These are phyloP conservation scores for Diplocarpon mali DNA, from an alignment of 2,329 filamentous ascomycete species.

Conservation along the genomic window DNA sequence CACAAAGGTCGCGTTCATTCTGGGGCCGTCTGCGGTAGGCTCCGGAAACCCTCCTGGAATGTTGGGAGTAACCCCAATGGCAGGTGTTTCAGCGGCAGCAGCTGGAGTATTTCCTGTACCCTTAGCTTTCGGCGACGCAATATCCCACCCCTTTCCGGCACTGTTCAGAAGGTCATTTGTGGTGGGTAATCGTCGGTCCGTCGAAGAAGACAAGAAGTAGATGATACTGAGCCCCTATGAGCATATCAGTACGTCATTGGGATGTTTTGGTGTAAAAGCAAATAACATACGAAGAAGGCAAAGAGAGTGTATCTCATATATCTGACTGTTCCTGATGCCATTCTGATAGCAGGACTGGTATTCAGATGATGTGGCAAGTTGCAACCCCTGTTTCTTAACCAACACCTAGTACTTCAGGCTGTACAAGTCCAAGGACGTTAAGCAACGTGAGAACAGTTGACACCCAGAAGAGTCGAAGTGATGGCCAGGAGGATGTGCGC, in stretches of 20 bases:
- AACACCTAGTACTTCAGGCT: too few species aligned
- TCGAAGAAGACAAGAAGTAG: conserved; percentile 68
- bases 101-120: conserved; percentile 2
- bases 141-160: conserved; percentile 14
- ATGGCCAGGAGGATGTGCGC: conserved; percentile 1
- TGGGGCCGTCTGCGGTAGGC: conserved; percentile 49
- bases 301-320: conserved; percentile 71
- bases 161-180: conserved; percentile 22
- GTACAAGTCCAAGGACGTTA: background rate
- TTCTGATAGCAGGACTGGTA: conserved; percentile 12
- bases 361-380: background rate
- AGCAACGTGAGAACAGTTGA: conserved; percentile 6
- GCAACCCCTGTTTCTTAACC: background rate
- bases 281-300: conserved; percentile 63
- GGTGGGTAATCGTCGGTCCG: conserved; percentile 30
- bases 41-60: conserved; percentile 27
- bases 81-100: conserved; percentile 1
- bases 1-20: conserved; percentile 96
- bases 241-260: background rate
- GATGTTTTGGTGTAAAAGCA: background rate
- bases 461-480: conserved; percentile 1
- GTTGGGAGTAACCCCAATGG: conserved; percentile 21
- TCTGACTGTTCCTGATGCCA: conserved; percentile 38
- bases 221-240: conserved; percentile 55
- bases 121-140: conserved; percentile 20